A percentile compares a stretch with the other conserved stretches of the same genome.
phyloP scores from a whole-genome alignment of 73 alveolate species.

The Paraurostyla sp. region DNA sequence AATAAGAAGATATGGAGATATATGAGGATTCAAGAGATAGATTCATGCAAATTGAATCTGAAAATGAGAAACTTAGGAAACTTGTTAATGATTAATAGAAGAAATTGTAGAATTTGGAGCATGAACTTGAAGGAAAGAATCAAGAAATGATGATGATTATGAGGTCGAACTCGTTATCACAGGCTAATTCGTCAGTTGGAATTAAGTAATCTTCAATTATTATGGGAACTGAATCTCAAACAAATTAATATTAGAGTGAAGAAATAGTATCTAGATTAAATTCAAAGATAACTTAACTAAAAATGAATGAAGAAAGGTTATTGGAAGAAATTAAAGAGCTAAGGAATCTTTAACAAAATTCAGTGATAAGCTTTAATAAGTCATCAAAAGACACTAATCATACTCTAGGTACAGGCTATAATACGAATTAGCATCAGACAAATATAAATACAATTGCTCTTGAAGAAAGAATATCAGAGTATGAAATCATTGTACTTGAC shows the following conservation, averaged over 20 bases:
- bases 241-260: constrained; percentile 7
- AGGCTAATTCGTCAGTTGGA: too few relatives aligned
- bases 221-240: too few relatives aligned
- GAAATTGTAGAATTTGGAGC: not conserved
- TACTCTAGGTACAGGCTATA: not conserved
- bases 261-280: constrained; percentile 32
- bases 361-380: too few relatives aligned
- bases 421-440: not conserved
- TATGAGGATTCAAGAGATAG: constrained; percentile 10
- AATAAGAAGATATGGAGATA: constrained; percentile 55
- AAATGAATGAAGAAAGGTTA: constrained; percentile 5
- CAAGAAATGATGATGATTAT: constrained; percentile 20
- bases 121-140: constrained; percentile 18
- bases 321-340: not conserved
- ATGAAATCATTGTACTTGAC: constrained; percentile 44
- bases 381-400: too few relatives aligned
- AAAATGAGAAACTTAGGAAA: constrained; percentile 18
- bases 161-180: not conserved
- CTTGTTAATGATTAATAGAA: not conserved
- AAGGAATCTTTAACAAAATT: too few relatives aligned
- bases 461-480: constrained; percentile 51
- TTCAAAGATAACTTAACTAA: constrained; percentile 12
- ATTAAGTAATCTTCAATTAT: too few relatives aligned
- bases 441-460: not conserved
- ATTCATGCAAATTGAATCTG: not conserved